Base-by-base conservation (phyloP, 805 yeast genomes). In the Lipomyces anomalus region DNA sequence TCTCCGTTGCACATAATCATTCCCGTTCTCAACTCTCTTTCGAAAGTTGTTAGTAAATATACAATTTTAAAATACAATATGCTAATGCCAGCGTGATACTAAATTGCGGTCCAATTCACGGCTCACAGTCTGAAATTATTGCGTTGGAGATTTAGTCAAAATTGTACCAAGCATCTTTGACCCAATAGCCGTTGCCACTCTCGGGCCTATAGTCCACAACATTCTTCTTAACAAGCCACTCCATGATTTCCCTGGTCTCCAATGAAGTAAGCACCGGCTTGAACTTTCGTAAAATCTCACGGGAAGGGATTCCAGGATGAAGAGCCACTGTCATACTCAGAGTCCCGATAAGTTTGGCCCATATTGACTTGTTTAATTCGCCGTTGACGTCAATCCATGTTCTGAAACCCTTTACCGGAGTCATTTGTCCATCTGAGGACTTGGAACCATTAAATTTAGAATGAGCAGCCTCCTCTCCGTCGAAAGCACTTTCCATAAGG, bases 341-440 rank as follows among this genome's bases (percentile, higher is more conserved):
- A 7, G 77, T 67, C 20, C 72, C 65, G 0, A 82, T 61, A 1
- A 82, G 61, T 41, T 70, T 72, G 11, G 64, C 63, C 94, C 95
- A 89, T 4, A 86, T 63, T 0, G 59, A 57, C 22, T 61, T 64
- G 49, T 82, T 79, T 35, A 88, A 70, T 22, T 70, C 62, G 1
- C 94, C 90, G 26, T 67, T 62, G 30, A 81, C 62, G 54, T 81
- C 83, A 9, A 84, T 69, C 95, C 96, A 87, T 6, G 82, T 61
- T 33, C 75, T 74, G 1, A 83, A 75, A 48, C 85, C 73, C n/a
- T n/a, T n/a, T n/a, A n/a, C n/a, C n/a, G n/a, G n/a, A n/a, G n/a
- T n/a, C n/a, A n/a, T n/a, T n/a, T n/a, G n/a, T n/a, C n/a, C n/a
- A n/a, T n/a, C n/a, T n/a, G n/a, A n/a, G n/a, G n/a, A n/a, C n/a